Evolutionary conservation across 23 red algal species (phyloP).

Genomic region (Agarophyton chilense): DNA sequence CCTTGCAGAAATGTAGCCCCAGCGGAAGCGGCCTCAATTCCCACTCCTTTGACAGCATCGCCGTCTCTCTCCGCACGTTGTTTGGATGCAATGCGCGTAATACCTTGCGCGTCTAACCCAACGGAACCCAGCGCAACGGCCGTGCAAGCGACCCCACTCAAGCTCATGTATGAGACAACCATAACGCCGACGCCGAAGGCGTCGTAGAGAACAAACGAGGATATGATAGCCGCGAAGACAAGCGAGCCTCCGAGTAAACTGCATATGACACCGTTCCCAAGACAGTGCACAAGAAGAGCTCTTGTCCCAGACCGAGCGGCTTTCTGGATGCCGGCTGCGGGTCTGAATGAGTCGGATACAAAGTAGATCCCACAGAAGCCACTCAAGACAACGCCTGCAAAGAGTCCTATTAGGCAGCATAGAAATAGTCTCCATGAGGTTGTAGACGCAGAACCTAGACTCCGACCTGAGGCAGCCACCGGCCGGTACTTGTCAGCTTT

Average conservation of each 20-base stretch:
- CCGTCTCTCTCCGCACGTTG: not conserved
- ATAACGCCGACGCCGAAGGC: conserved; percentile 79
- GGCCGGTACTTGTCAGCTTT: conserved; percentile 54
- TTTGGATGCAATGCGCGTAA: not conserved
- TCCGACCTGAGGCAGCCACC: conserved; percentile 26
- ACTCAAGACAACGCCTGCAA: conserved; percentile 4
- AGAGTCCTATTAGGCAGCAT: conserved; percentile 40
- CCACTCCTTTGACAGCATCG: not conserved
- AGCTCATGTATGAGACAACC: conserved; percentile 66
- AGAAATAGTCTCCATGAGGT: conserved; percentile 56
- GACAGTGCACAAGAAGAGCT: conserved; percentile 37
- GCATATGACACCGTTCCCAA: conserved; percentile 60
- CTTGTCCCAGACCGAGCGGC: not conserved
- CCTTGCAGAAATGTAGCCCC: conserved; percentile 39
- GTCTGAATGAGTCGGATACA: conserved; percentile 18
- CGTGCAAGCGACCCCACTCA: not conserved
- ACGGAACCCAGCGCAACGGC: not conserved
- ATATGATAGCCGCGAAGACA: conserved; percentile 59
- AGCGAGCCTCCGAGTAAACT: conserved; percentile 35
- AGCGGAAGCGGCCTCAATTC: not conserved
- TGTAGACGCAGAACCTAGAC: conserved; percentile 21
- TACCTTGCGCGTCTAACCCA: not conserved
- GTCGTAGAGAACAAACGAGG: conserved; percentile 64
- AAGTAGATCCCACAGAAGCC: conserved; percentile 56
- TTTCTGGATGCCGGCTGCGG: not conserved